A percentile compares a stretch with the other conserved stretches of the same genome.
Evolutionary conservation across 352 stramenopile genomes (phyloP).

Genomic region (Pythium oligandrum): DNA sequence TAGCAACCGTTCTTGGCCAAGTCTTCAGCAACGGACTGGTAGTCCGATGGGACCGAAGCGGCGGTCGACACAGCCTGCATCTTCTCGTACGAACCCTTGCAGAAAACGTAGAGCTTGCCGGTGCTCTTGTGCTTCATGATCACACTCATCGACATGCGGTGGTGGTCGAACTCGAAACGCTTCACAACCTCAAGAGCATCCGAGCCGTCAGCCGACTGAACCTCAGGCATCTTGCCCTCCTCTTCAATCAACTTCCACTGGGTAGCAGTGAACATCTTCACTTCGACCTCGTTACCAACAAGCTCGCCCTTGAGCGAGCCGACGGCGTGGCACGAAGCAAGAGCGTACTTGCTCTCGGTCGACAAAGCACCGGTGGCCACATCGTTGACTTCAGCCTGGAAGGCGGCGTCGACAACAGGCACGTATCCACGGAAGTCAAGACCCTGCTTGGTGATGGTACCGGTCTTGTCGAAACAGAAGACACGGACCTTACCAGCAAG

Average conservation of each 20-base stretch:
- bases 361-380: constrained; percentile 34
- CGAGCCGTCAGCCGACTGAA: constrained; percentile 34
- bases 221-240: constrained; percentile 36
- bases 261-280: constrained; percentile 82
- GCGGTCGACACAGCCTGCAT: constrained; percentile 57
- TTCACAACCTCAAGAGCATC: constrained; percentile 78
- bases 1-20: constrained; percentile 84
- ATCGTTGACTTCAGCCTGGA: constrained; percentile 51
- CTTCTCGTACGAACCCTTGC: constrained; percentile 88
- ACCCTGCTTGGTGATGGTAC: constrained; percentile 66
- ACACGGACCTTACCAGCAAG: constrained; percentile 58
- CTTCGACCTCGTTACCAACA: constrained; percentile 87
- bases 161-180: constrained; percentile 90
- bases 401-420: constrained; percentile 17
- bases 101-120: constrained; percentile 69
- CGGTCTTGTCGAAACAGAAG: constrained; percentile 76
- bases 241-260: constrained; percentile 58
- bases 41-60: constrained; percentile 62
- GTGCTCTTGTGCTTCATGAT: constrained; percentile 66
- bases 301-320: constrained; percentile 57
- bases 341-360: constrained; percentile 47
- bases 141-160: constrained; percentile 89
- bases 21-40: constrained; percentile 48
- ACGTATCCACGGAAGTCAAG: constrained; percentile 42
- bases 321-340: constrained; percentile 85